These are phyloP conservation scores for Volutella citrinella DNA, from an alignment of 2,329 filamentous ascomycete species.

Conservation along the genomic window DNA sequence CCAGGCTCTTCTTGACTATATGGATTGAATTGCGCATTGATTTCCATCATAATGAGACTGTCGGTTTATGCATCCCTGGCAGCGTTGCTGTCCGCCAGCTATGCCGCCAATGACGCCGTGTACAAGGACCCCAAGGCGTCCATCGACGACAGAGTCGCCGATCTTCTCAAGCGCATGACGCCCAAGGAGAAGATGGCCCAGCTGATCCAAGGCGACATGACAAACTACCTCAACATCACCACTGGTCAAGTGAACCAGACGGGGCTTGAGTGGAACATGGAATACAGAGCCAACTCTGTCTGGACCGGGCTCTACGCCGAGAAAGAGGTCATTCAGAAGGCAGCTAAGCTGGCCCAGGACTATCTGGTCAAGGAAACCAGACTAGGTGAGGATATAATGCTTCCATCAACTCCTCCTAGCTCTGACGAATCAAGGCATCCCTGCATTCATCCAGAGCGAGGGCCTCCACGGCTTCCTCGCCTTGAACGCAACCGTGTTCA, in stretches of 20 bases:
- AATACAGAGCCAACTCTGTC: constrained; percentile 63
- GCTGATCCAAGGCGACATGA: constrained; percentile 66
- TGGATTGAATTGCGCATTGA: too few species aligned
- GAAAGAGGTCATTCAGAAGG: constrained; percentile 60
- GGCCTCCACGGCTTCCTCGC: constrained; percentile 71
- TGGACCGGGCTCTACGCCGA: constrained; percentile 68
- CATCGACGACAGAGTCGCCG: constrained; percentile 62
- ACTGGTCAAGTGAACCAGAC: constrained; percentile 64
- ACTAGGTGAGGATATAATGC: constrained; percentile 20
- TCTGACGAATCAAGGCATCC: constrained; percentile 51
- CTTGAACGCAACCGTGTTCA: constrained; percentile 74
- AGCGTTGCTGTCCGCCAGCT: constrained; percentile 20
- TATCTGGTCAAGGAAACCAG: constrained; percentile 55
- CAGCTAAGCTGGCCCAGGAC: constrained; percentile 64
- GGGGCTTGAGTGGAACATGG: constrained; percentile 65
- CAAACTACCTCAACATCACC: constrained; percentile 70
- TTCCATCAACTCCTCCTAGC: constrained; percentile 27
- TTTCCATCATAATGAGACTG: constrained; percentile 31
- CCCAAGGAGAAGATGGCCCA: constrained; percentile 72
- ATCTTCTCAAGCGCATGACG: constrained; percentile 70
- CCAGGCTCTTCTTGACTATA: constrained; percentile 4
- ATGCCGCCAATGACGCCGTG: constrained; percentile 34
- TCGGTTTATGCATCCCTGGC: too few species aligned
- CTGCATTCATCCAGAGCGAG: constrained; percentile 70
- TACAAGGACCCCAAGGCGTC: constrained; percentile 64